These are phyloP conservation scores for Mucor mucedo DNA, from an alignment of 371 early-diverging fungal genomes.

Conservation along the genomic window DNA sequence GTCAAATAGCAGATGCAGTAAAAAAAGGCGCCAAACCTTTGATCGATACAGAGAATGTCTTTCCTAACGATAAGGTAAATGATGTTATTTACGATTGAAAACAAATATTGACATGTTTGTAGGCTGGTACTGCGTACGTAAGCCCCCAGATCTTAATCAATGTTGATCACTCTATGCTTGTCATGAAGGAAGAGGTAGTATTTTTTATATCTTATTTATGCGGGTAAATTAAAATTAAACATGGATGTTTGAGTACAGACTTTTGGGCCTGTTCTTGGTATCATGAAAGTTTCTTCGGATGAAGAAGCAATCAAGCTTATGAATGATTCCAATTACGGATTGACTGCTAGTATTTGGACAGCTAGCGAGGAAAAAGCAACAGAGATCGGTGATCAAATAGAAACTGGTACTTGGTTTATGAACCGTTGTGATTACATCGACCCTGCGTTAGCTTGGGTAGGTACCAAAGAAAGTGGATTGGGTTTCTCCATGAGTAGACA, in stretches of 20 bases:
- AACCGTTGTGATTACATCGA: slow-evolving; percentile 86
- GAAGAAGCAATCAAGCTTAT: slow-evolving; percentile 78
- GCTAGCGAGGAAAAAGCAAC: slow-evolving; percentile 62
- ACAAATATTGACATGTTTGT: neutral
- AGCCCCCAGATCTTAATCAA: slow-evolving; percentile 79
- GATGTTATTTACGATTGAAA: neutral
- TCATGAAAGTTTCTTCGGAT: slow-evolving; percentile 75
- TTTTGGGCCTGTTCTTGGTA: slow-evolving; percentile 86
- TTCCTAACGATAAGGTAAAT: slow-evolving; percentile 66
- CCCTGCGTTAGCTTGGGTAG: slow-evolving; percentile 84
- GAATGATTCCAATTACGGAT: slow-evolving; percentile 84
- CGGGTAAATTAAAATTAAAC: neutral
- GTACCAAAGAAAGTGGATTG: slow-evolving; percentile 81
- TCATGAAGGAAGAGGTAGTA: slow-evolving; percentile 79
- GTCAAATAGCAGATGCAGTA: slow-evolving; percentile 75
- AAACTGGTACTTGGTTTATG: slow-evolving; percentile 88
- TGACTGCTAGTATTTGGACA: slow-evolving; percentile 90
- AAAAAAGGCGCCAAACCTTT: slow-evolving; percentile 72
- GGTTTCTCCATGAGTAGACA: slow-evolving; percentile 75
- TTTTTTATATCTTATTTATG: neutral
- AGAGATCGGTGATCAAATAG: slow-evolving; percentile 70
- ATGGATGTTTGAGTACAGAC: slow-evolving; percentile 41
- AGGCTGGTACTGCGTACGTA: slow-evolving; percentile 59
- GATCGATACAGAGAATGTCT: slow-evolving; percentile 60
- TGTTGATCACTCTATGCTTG: slow-evolving; percentile 75